Base-by-base conservation (phyloP, 352 stramenopile species). In the Phytophthora pistaciae region DNA sequence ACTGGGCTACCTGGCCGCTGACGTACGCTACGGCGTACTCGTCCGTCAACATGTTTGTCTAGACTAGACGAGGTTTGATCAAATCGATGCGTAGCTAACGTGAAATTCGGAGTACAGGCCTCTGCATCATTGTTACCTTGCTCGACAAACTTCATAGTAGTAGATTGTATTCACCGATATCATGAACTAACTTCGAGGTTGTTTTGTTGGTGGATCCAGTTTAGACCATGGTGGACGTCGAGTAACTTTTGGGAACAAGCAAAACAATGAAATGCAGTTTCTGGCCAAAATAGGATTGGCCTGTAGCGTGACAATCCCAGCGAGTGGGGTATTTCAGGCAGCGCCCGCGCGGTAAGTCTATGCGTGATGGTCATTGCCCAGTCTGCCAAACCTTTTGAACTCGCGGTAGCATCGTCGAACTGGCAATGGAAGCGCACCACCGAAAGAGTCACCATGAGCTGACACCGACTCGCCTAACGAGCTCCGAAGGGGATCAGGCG, bases 11-110 rank as follows among this genome's bases (percentile, higher is more conserved):
- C 13, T 76, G 58, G 63, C 59, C 74, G 0, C 18, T 56, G n/a
- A 78, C 74, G 10, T 59, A 66, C n/a, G 74, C 74, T 8, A 78
- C 74, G 3, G 74, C 74, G 20, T 38, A 74, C 20, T 66, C 68
- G 23, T 75, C 68, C 23, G 57, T 69, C 56, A 75, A 58, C 57
- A 72, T 72, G 58, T 56, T 56, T 33, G 49, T 13, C 23, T 56
- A 56, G 46, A 75, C 3, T n/a, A n/a, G n/a, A n/a, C n/a, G n/a
- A n/a, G n/a, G n/a, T n/a, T n/a, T n/a, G n/a, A n/a, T n/a, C n/a
- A n/a, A n/a, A n/a, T n/a, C n/a, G n/a, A n/a, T n/a, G n/a, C n/a
- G n/a, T n/a, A n/a, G n/a, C n/a, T n/a, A n/a, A n/a, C n/a, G n/a
- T n/a, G n/a, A n/a, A n/a, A n/a, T n/a, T n/a, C n/a, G n/a, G n/a